Evolutionary conservation across 2,329 filamentous ascomycete species (phyloP), one percentile per base, ranked within the genome.

Genomic region (Fusarium circinatum): DNA sequence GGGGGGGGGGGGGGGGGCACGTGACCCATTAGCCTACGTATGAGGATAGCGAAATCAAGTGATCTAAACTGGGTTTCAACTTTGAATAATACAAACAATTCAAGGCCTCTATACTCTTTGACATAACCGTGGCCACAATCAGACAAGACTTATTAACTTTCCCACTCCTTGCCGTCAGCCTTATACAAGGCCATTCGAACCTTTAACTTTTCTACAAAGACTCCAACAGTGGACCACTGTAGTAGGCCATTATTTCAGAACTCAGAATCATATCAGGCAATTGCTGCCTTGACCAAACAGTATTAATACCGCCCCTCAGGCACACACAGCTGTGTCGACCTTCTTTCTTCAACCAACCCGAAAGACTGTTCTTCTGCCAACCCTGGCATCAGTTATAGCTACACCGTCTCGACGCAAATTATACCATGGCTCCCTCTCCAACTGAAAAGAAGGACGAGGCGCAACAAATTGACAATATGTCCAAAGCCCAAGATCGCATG

Each of bases 401-500:
- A 39, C 24, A 55, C 18, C 14, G 36, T 55, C 51, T 55, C 51
- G 38, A 41, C 26, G 20, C 38, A 57, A 26, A 41, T 42, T 41
- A 38, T 24, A 41, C 26, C 52, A 55, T 55, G 51, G 36, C 36
- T 14, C 36, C 15, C 13, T 36, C 67, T 24, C 55, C 68, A 20
- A 47, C 61, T 56, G 74, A 79, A 38, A 51, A 76, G 44, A 68
- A 77, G 5, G 61, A 62, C 20, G 59, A 73, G 13, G 26, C 71
- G 18, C 58, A 77, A 42, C 58, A 54, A n/a, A 36, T 56, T 32
- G 74, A 80, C 55, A 82, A 84, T n/a, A 78, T 83, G 24, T 76
- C 81, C 34, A 88, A 88, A 76, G 85, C 89, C 36, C 85, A 90
- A 76, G 92, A 95, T 62, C 90, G 94, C 63, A 86, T 91, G 82